Evolutionary conservation across 2,329 filamentous ascomycete species (phyloP), one percentile per base, ranked within the genome.

Genomic region (Cytospora piceicola): DNA sequence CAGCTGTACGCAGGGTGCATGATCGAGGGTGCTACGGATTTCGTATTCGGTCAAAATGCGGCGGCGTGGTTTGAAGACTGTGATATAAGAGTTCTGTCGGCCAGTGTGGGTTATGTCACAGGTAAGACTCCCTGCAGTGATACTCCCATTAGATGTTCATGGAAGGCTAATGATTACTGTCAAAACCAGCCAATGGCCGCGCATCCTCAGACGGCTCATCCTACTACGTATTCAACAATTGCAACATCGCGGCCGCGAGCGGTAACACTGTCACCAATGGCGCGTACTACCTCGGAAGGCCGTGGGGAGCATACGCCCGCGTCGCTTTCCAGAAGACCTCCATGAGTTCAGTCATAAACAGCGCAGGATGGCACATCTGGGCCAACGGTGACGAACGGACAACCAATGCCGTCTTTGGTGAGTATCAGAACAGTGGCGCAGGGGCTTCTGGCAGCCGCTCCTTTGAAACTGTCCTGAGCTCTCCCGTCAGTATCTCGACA

Each of bases 341-440:
- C 36, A 77, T 90, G 75, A 79, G 78, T 11, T 75, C 77, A 29
- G 84, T 89, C 24, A 81, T 90, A 71, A 88, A 89, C 70, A 66
- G 78, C 2, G 81, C 82, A 0, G 88, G 88, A 0, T 90, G 88
- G 87, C 73, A 70, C 2, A 72, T 77, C 32, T 90, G 88, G 88
- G 81, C 80, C 65, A 75, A 70, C 1, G 77, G 77, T 3, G 77
- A 82, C 53, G 72, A 78, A n/a, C 78, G 80, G 42, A 87, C 84
- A 1, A 78, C 77, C 39, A 76, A 84, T 53, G 83, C 89, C 1
- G 74, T 78, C 30, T 89, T 85, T 68, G 84, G 76, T 12, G 88
- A 90, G 78, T 89, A 83, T 71, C 75, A 70, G 24, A 90, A 90
- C 74, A 81, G 80, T 1, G 88, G 88, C 1, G 72, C 77, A 36